Evolutionary conservation across 768 basidiomycete genomes (phyloP), one percentile per base, ranked within the genome.

Genomic region (Pluteus cervinus): DNA sequence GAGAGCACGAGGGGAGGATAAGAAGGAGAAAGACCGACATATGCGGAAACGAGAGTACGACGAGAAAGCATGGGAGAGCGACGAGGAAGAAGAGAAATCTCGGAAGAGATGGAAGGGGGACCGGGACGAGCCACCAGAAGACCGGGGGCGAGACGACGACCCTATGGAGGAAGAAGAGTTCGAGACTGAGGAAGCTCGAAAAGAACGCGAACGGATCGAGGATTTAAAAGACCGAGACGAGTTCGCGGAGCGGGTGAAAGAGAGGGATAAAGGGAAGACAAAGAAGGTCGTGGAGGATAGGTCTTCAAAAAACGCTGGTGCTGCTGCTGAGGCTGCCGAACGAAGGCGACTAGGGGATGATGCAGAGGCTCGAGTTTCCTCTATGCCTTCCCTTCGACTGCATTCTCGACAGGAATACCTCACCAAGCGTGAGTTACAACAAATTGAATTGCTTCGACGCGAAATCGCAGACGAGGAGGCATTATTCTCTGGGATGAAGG

Each of bases 361-460:
- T 54, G 46, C 70, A 5, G 72, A 73, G 45, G 78, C 78, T 21
- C 74, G 79, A 31, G 47, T 49, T 3, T 41, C 52, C 35, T 77
- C 75, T 37, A 56, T 82, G 15, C 79, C 92, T 1, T 80, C 79
- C 9, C 69, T 98, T 5, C 80, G 96, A 28, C 68, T 86, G 40
- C 87, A 84, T 50, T 93, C 93, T 2, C 81, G 96, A 37, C 87
- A 98, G 55, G 89, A 93, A 58, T 99, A 99, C 53, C 73, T 99
- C 44, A 86, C 89, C 16, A 98, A 98, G 55, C 86, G 96, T 52
- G 96, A 99, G 67, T 67, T 86, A 24, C 96, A 99, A 60, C 89
- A 92, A 57, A 84, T 98, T 47, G 96, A 98, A 51, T 72, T 99
- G 10, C 66, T 98, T 33, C 76, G 87, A 37, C 79, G 83, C 56